phyloP scores from a whole-genome alignment of 2,329 filamentous ascomycete genomes.

The Botrytis byssoidea region DNA sequence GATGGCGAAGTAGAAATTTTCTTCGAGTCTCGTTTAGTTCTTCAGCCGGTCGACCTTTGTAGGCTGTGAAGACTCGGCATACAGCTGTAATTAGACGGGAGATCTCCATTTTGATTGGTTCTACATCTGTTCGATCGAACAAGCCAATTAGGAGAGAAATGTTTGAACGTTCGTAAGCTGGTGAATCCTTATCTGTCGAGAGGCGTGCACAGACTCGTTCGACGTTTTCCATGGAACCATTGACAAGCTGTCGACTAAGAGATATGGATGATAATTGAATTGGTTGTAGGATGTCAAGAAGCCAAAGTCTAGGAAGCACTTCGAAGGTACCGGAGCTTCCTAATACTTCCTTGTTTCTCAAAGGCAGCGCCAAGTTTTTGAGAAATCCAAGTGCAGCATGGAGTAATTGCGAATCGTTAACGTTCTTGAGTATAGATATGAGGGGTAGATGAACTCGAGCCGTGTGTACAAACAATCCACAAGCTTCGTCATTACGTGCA shows the following conservation, averaged over 20 bases:
- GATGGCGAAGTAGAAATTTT: slow-evolving; percentile 37
- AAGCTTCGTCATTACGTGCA: slow-evolving; percentile 56
- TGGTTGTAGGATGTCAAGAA: slow-evolving; percentile 52
- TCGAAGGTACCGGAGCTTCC: slow-evolving; percentile 48
- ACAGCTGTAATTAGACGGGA: slow-evolving; percentile 53
- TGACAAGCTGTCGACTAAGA: slow-evolving; percentile 55
- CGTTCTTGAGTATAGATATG: slow-evolving; percentile 45
- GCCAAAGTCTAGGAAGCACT: slow-evolving; percentile 55
- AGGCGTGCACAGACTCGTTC: slow-evolving; percentile 47
- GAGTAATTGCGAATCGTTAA: slow-evolving; percentile 50
- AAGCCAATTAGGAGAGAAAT: slow-evolving; percentile 44
- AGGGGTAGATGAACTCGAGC: slow-evolving; percentile 48
- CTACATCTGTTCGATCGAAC: slow-evolving; percentile 47
- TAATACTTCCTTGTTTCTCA: slow-evolving; percentile 52
- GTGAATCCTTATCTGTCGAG: slow-evolving; percentile 40
- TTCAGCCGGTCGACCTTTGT: slow-evolving; percentile 33
- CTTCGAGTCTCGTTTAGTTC: slow-evolving; percentile 40
- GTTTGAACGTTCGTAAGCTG: slow-evolving; percentile 39
- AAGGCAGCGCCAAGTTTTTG: slow-evolving; percentile 62
- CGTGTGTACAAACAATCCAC: slow-evolving; percentile 49
- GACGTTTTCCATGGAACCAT: slow-evolving; percentile 54
- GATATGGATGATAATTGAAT: slow-evolving; percentile 61
- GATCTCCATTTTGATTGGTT: slow-evolving; percentile 60
- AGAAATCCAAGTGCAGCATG: slow-evolving; percentile 60
- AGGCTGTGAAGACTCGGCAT: slow-evolving; percentile 55